Base-by-base conservation (phyloP, 371 early-diverging fungal species). In the Dinochytrium kinnereticum region DNA sequence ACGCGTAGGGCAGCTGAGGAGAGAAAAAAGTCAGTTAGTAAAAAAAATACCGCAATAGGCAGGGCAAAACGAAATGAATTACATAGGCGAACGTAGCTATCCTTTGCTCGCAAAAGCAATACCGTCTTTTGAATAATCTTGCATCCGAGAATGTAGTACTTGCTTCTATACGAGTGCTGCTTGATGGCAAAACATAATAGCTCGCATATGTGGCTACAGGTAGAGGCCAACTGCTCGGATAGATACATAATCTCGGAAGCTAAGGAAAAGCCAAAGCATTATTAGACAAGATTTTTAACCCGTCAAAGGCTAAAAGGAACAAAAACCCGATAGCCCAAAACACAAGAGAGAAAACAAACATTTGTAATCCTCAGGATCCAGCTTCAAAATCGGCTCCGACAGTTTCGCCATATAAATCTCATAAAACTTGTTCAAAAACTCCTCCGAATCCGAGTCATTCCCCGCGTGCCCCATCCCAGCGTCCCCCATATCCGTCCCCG, bases 351-450 rank as follows among this genome's bases (percentile, higher is more conserved):
- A n/a, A n/a, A n/a, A n/a, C n/a, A n/a, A n/a, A n/a, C n/a, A n/a
- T n/a, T n/a, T n/a, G n/a, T n/a, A n/a, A n/a, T n/a, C n/a, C n/a
- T n/a, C 55, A 2, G 7, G 53, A 28, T 76, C 69, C 28, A 81
- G 64, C 5, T 51, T 67, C 13, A 68, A 73, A 44, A 96, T 67
- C 0, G 94, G 94, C 24, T 82, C 80, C 19, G 91, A 80, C 40
- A 93, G 80, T 33, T 77, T 81, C 21, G 49, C 73, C 21, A 86
- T 81, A 67, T 91, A 88, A 0, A 84, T 78, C 17, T 88, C 88
- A 82, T 94, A 95, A 80, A 95, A 94, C 40, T 91, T 65, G 15
- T 84, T 77, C 61, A 95, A 78, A 68, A 95, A 95, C 7, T 88
- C 86, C 44, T 94, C 92, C 0, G 85, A 81, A n/a, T 93, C 92